Percentiles rank a stretch among this genome's conserved stretches.
phyloP scores from a whole-genome alignment of 164 flowering plant species.

The Berberis vulgaris region DNA sequence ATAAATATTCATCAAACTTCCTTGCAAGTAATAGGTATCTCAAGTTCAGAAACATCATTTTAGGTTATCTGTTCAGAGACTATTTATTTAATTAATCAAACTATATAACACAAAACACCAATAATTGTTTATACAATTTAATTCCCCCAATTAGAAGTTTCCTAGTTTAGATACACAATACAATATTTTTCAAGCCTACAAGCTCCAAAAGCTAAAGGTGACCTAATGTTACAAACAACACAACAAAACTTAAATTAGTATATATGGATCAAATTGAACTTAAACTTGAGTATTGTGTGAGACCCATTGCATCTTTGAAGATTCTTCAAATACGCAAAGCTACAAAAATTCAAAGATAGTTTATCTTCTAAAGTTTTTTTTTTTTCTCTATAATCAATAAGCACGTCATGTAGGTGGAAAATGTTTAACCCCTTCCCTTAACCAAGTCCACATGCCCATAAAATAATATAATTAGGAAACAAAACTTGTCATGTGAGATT shows the following conservation, averaged over 20 bases:
- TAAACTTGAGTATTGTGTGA: neutral
- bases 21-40: neutral
- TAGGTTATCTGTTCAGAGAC: slow-evolving; percentile 1
- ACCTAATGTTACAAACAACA: slow-evolving; percentile 3
- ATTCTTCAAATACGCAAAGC: slow-evolving; percentile 19
- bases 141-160: slow-evolving; percentile 3
- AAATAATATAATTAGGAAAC: slow-evolving; percentile 2
- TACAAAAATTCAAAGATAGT: slow-evolving; percentile 26
- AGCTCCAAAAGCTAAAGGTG: slow-evolving; percentile 10
- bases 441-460: neutral
- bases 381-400: slow-evolving; percentile 7
- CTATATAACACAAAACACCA: neutral
- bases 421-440: slow-evolving; percentile 2
- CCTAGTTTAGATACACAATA: slow-evolving; percentile 1
- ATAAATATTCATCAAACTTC: neutral
- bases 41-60: neutral
- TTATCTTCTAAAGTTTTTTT: slow-evolving; percentile 16
- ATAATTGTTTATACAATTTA: neutral
- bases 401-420: slow-evolving; percentile 20
- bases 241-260: neutral
- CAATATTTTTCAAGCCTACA: slow-evolving; percentile 1
- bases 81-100: neutral
- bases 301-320: slow-evolving; percentile 15
- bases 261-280: neutral
- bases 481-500: slow-evolving; percentile 33